Conservation (phyloP, 164 flowering plant genomes). For the Tetrastigma voinierianum region DNA sequence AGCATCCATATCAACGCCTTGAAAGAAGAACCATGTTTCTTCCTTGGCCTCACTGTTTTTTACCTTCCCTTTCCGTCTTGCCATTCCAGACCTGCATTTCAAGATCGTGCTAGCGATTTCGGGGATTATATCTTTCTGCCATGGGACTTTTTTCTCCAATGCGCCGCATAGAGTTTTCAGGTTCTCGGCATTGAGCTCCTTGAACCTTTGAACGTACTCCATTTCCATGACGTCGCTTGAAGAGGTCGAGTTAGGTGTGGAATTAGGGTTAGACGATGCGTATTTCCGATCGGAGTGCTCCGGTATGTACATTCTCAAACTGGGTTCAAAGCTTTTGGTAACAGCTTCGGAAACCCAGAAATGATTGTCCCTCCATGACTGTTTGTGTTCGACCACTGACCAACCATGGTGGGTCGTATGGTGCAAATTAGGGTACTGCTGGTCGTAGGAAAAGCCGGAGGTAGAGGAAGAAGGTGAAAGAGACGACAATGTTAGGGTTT, state of each 20-base stretch:
- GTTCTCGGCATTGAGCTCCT: slow-evolving; percentile 61
- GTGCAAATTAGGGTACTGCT: slow-evolving; percentile 32
- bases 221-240: slow-evolving; percentile 68
- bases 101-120: slow-evolving; percentile 71
- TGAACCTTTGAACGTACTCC: slow-evolving; percentile 49
- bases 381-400: slow-evolving; percentile 37
- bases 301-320: slow-evolving; percentile 37
- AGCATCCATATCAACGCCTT: slow-evolving; percentile 65
- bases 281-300: slow-evolving; percentile 29
- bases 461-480: slow-evolving; percentile 56
- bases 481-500: slow-evolving; percentile 48
- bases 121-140: slow-evolving; percentile 68
- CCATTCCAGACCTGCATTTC: slow-evolving; percentile 73
- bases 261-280: slow-evolving; percentile 46
- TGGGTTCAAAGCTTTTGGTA: slow-evolving; percentile 20
- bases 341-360: slow-evolving; percentile 29
- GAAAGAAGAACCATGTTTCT: slow-evolving; percentile 88
- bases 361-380: slow-evolving; percentile 24
- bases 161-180: slow-evolving; percentile 57
- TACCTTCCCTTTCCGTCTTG: slow-evolving; percentile 43
- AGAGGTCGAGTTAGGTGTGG: slow-evolving; percentile 59
- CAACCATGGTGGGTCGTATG: slow-evolving; percentile 33
- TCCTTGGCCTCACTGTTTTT: slow-evolving; percentile 40
- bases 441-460: slow-evolving; percentile 54
- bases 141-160: slow-evolving; percentile 75